phyloP scores from a whole-genome alignment of 2,329 filamentous ascomycete species.

The Colletotrichum salicis region DNA sequence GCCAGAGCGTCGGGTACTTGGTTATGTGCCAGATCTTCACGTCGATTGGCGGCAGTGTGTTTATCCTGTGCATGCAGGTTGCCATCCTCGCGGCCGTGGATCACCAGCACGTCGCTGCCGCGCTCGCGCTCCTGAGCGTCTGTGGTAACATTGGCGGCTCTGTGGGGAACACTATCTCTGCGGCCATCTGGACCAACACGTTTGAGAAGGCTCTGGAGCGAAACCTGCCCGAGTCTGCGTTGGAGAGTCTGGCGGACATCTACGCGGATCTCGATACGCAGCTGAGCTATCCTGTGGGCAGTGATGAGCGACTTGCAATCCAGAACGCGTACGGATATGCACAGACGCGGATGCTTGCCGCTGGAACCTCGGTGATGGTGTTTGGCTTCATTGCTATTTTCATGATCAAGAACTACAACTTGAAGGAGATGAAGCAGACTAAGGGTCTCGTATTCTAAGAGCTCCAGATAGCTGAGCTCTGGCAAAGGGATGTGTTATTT shows the following conservation, averaged over 20 bases:
- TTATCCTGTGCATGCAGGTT: constrained; percentile 61
- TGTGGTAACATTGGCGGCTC: constrained; percentile 56
- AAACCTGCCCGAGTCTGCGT: constrained; percentile 56
- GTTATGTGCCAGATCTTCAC: constrained; percentile 57
- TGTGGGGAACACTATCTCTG: constrained; percentile 56
- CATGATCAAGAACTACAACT: constrained; percentile 59
- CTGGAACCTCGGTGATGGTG: constrained; percentile 43
- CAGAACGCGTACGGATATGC: constrained; percentile 65
- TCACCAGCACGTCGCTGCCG: constrained; percentile 64
- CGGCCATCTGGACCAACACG: constrained; percentile 55
- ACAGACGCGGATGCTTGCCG: constrained; percentile 56
- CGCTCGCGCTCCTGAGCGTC: constrained; percentile 57
- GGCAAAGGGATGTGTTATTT: not conserved
- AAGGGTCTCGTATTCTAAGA: constrained; percentile 62
- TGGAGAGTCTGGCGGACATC: constrained; percentile 55
- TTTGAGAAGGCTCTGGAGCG: constrained; percentile 55
- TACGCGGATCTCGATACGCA: constrained; percentile 64
- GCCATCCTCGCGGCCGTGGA: constrained; percentile 66
- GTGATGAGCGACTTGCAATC: constrained; percentile 58
- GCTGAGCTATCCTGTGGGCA: constrained; percentile 57
- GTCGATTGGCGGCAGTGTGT: constrained; percentile 45
- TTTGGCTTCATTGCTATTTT: constrained; percentile 49
- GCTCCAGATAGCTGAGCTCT: not conserved
- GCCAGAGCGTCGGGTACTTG: constrained; percentile 47
- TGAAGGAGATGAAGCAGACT: constrained; percentile 58